A percentile compares a stretch with the other conserved stretches of the same genome.
Evolutionary conservation across 257 asterid species (phyloP).

Genomic region (Petunia axillaris): DNA sequence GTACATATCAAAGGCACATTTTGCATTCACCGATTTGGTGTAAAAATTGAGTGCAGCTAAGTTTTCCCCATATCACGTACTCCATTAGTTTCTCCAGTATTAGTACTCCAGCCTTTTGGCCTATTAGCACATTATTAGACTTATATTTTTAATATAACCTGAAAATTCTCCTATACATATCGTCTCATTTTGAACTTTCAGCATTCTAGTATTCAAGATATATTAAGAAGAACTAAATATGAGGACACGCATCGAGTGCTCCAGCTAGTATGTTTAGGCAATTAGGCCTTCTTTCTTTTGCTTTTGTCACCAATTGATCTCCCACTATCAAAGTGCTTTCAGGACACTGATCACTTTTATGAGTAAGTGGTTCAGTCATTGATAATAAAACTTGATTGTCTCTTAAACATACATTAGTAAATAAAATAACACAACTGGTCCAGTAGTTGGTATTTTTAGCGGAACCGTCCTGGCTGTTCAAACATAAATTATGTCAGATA

Average conservation of each 20-base stretch:
- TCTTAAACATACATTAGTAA: background rate
- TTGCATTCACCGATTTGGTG: too few relatives aligned
- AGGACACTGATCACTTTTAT: background rate
- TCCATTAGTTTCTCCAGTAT: too few relatives aligned
- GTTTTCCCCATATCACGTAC: too few relatives aligned
- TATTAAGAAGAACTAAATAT: too few relatives aligned
- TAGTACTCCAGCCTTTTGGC: too few relatives aligned
- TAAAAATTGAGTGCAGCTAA: too few relatives aligned
- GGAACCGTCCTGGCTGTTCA: background rate
- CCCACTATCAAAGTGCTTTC: background rate
- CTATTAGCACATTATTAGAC: too few relatives aligned
- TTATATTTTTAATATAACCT: too few relatives aligned
- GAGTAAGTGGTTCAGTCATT: background rate
- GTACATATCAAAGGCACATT: too few relatives aligned
- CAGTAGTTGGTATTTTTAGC: background rate
- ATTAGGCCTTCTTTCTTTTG: background rate
- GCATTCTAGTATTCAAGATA: too few relatives aligned
- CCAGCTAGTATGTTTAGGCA: background rate
- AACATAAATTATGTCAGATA: background rate
- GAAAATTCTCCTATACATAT: too few relatives aligned
- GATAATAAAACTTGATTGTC: background rate
- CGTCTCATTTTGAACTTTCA: too few relatives aligned
- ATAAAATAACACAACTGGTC: background rate
- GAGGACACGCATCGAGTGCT: background rate
- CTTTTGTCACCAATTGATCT: background rate